Evolutionary conservation across 2,329 filamentous ascomycete species (phyloP).

Genomic region (Phialophora verrucosa): DNA sequence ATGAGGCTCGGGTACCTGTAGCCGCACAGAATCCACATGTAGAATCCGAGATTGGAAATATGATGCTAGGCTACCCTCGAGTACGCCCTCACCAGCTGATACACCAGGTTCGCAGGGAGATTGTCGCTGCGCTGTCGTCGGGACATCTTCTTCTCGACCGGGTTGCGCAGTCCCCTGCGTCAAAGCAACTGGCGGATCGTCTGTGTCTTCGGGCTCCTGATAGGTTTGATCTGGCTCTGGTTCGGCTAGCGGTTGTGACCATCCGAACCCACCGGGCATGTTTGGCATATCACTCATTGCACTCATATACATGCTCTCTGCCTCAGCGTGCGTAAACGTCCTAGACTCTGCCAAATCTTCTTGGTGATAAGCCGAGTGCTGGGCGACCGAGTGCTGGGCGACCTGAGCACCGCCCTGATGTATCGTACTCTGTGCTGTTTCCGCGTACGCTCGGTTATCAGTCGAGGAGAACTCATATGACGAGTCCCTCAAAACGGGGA

Average conservation of each 20-base stretch:
- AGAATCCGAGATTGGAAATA: conserved; percentile 32
- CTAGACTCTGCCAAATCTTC: conserved; percentile 54
- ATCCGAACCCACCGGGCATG: conserved; percentile 35
- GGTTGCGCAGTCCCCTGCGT: neutral
- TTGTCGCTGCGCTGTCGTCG: neutral
- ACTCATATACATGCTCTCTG: conserved; percentile 61
- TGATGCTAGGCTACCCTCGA: conserved; percentile 28
- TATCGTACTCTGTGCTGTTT: conserved; percentile 1
- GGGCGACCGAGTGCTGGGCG: neutral
- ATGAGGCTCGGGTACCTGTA: conserved; percentile 27
- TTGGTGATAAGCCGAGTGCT: neutral
- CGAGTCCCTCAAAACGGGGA: conserved; percentile 13
- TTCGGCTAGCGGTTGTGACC: conserved; percentile 13
- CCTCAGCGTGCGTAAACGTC: conserved; percentile 56
- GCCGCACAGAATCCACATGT: conserved; percentile 15
- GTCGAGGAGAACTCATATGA: conserved; percentile 16
- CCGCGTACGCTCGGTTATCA: conserved; percentile 28
- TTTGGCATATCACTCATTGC: conserved; percentile 54
- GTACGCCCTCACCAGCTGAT: conserved; percentile 29
- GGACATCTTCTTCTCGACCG: neutral
- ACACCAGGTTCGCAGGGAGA: conserved; percentile 14
- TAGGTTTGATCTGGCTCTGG: conserved; percentile 2
- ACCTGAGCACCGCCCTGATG: neutral
- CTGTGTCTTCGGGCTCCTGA: conserved; percentile 4
- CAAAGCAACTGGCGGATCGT: conserved; percentile 5